Conservation (phyloP, 768 basidiomycete genomes). For the Amanita pseudoporphyria region DNA sequence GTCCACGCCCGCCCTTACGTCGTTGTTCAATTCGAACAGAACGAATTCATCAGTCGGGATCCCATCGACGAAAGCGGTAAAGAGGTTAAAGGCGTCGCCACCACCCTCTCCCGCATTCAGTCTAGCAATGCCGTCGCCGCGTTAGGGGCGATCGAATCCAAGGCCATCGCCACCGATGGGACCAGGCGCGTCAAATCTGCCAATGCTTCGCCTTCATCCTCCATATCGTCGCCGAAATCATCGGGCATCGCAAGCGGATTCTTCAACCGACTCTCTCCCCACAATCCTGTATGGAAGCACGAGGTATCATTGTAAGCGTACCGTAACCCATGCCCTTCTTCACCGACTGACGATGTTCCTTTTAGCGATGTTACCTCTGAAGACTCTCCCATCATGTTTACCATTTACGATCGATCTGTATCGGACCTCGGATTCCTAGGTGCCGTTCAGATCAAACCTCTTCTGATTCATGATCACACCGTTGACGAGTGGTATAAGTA, state of each 20-base stretch:
- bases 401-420: constrained; percentile 83
- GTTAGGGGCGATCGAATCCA: constrained; percentile 51
- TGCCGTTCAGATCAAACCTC: constrained; percentile 82
- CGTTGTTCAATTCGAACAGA: constrained; percentile 97
- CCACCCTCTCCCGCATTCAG: constrained; percentile 36
- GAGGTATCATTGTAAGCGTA: constrained; percentile 92
- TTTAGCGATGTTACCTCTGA: constrained; percentile 90
- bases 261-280: constrained; percentile 58
- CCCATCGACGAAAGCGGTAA: constrained; percentile 80
- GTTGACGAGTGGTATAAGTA: constrained; percentile 98
- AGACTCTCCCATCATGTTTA: constrained; percentile 73
- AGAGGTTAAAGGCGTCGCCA: constrained; percentile 78
- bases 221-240: constrained; percentile 26
- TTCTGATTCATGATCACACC: constrained; percentile 85
- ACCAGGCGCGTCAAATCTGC: constrained; percentile 30
- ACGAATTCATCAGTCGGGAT: constrained; percentile 92
- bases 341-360: constrained; percentile 2
- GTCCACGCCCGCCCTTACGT: constrained; percentile 73
- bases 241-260: constrained; percentile 31
- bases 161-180: constrained; percentile 28
- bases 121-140: constrained; percentile 59
- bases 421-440: constrained; percentile 87
- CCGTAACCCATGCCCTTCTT: constrained; percentile 4
- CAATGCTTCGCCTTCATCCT: constrained; percentile 35
- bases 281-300: constrained; percentile 98